Evolutionary conservation across 163 green algal species (phyloP).

Genomic region (Scenedesmus sp.): DNA sequence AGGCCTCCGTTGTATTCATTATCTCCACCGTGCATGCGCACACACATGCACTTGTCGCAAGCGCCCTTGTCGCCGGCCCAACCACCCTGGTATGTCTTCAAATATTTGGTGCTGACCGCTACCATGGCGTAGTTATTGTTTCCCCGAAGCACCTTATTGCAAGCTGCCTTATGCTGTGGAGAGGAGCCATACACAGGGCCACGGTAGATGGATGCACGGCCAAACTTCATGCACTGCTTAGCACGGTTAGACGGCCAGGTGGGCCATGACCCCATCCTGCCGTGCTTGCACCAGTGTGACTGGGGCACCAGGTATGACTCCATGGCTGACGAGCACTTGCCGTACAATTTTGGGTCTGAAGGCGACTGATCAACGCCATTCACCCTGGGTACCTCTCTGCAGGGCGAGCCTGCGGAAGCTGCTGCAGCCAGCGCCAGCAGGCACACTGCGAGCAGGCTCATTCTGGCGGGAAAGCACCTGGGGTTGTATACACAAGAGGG

Average conservation of each 20-base stretch:
- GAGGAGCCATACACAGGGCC: conserved; percentile 56
- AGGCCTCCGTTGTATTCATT: conserved; percentile 47
- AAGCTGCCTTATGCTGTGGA: conserved; percentile 37
- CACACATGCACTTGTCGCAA: conserved; percentile 57
- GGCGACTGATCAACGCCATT: conserved; percentile 38
- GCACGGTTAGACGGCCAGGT: background rate
- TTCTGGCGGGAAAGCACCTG: conserved; percentile 14
- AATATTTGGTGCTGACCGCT: conserved; percentile 55
- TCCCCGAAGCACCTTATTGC: conserved; percentile 44
- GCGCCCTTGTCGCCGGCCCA: conserved; percentile 46
- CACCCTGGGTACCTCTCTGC: conserved; percentile 22
- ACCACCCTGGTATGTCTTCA: conserved; percentile 57
- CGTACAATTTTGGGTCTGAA: background rate
- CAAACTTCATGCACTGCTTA: conserved; percentile 58
- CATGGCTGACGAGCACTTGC: conserved; percentile 39
- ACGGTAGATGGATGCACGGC: conserved; percentile 47
- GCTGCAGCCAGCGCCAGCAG: conserved; percentile 10
- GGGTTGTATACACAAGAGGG: background rate
- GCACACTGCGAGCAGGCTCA: background rate
- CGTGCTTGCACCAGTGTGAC: conserved; percentile 53
- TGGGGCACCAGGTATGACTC: background rate
- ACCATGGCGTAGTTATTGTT: conserved; percentile 31
- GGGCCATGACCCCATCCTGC: conserved; percentile 33
- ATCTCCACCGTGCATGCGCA: conserved; percentile 51
- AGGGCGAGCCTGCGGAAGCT: conserved; percentile 7